Evolutionary conservation across 495 filamentous ascomycete species (phyloP), one percentile per base, ranked within the genome.

Genomic region (Hyaloscypha finlandica): DNA sequence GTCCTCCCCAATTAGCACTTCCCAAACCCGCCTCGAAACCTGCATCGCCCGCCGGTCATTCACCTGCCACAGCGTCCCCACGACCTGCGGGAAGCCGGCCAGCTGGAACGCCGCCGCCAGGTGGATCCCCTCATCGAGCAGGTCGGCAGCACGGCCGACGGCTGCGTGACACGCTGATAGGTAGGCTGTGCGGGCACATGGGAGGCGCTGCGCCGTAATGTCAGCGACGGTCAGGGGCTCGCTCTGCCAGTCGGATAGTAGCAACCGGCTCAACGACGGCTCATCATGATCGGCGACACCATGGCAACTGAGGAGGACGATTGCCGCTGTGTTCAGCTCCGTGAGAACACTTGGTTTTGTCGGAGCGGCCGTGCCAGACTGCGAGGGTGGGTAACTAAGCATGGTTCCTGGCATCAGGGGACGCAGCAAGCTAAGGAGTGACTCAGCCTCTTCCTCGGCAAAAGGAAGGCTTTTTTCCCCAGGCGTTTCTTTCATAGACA

Each of bases 161-260:
- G 72, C 72, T 0, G 75, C 75, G 0, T 64, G 69, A 45, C 77
- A 80, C 6, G 78, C 77, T 4, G 78, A 79, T 12, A 80, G 72
- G 30, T 58, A 66, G 20, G 63, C 53, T 9, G 37, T 25, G 12
- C 25, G 14, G 30, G 29, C 29, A 20, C 9, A 30, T 14, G 20
- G 3, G 30, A 30, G 20, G 4, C 30, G 25, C 8, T n/a, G 6
- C 11, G 20, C 8, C 19, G 19, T 35, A 25, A 61, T 37, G n/a
- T 61, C 31, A 19, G 19, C 16, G 29, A 54, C 42, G 6, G 39
- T 29, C 12, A 63, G 42, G 19, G 45, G 19, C 16, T 53, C 20
- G 11, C n/a, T 12, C 9, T 63, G 39, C 35, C 22, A n/a, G 42
- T 54, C 61, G 16, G 37, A 52, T 9, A 75, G 60, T 20, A 74